phyloP scores from a whole-genome alignment of 2,329 filamentous ascomycete genomes.

The Claviceps humidiphila region DNA sequence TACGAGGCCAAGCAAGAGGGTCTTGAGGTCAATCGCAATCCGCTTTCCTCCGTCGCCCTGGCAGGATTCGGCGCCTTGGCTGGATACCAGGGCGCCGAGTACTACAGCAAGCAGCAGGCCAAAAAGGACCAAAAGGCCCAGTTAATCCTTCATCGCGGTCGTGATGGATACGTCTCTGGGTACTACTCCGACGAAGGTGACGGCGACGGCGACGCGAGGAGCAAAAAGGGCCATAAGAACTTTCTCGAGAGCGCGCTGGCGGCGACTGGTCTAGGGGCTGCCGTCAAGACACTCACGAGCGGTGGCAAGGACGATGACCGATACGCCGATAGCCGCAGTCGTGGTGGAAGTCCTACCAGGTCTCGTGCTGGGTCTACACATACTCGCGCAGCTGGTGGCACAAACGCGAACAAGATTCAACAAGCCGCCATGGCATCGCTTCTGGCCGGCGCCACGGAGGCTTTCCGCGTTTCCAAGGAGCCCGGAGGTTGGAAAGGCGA shows the following conservation, averaged over 20 bases:
- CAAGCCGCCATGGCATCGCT: conserved; percentile 87
- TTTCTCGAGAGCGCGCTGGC: conserved; percentile 51
- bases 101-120: conserved; percentile 47
- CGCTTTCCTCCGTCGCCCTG: conserved; percentile 45
- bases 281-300: conserved; percentile 45
- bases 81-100: conserved; percentile 49
- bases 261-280: conserved; percentile 47
- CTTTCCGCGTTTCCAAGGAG: conserved; percentile 79
- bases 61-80: conserved; percentile 52
- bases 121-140: conserved; percentile 43
- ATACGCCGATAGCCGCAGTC: conserved; percentile 30
- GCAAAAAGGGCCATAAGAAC: conserved; percentile 49
- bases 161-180: conserved; percentile 37
- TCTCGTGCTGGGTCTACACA: conserved; percentile 40
- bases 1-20: conserved; percentile 41
- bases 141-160: conserved; percentile 38
- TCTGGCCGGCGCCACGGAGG: conserved; percentile 80
- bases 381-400: conserved; percentile 26
- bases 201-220: conserved; percentile 28
- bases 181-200: conserved; percentile 42
- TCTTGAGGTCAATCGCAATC: conserved; percentile 40
- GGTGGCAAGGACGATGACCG: conserved; percentile 27
- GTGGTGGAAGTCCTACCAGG: conserved; percentile 30
- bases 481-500: conserved; percentile 81
- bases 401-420: conserved; percentile 47